Evolutionary conservation across 2,329 filamentous ascomycete species (phyloP), one percentile per base, ranked within the genome.

Genomic region (Cercospora zeae-maydis): DNA sequence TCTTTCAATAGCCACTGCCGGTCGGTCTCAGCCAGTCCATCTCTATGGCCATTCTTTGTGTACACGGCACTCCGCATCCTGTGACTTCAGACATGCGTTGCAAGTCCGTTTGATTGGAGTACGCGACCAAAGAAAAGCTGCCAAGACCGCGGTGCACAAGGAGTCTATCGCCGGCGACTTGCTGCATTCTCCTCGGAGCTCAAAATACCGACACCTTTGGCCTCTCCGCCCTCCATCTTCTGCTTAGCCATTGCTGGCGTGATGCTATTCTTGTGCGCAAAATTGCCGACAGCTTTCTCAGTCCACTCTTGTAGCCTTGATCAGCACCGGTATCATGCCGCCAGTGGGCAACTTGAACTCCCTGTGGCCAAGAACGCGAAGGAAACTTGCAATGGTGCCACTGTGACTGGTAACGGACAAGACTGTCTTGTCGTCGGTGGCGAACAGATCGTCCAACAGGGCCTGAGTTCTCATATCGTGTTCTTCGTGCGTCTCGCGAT

Each of bases 351-450:
- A 65, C 8, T 71, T 68, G 71, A 84, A 84, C 31, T 68, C 56
- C 8, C 79, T 74, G 72, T 84, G 82, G 0, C 78, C 79, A 9
- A 72, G 34, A 3, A 75, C 73, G 63, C 78, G 72, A 64, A 87
- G 69, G 24, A 86, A 74, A 67, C 82, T 82, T 4, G 78, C 80
- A 64, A 87, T 86, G 4, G 82, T 82, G 0, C 84, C 84, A 1
- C 83, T 86, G 72, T 88, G 86, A 42, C 80, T 80, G 1, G 84
- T 86, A 42, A 87, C 73, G 2, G 81, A 83, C 10, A 87, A 71
- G 55, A 81, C 82, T 0, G 76, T 78, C 65, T 74, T 80, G 8
- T 72, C 69, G 61, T 85, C 82, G 21, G 74, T 72, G 0, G 68
- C 68, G 61, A 86, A 85, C 14, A 88, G 75, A 61, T 86, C 82